Percentiles rank a stretch among this genome's conserved stretches.
Conservation (phyloP, 73 alveolate genomes). For the Tetrahymena thermophila region DNA sequence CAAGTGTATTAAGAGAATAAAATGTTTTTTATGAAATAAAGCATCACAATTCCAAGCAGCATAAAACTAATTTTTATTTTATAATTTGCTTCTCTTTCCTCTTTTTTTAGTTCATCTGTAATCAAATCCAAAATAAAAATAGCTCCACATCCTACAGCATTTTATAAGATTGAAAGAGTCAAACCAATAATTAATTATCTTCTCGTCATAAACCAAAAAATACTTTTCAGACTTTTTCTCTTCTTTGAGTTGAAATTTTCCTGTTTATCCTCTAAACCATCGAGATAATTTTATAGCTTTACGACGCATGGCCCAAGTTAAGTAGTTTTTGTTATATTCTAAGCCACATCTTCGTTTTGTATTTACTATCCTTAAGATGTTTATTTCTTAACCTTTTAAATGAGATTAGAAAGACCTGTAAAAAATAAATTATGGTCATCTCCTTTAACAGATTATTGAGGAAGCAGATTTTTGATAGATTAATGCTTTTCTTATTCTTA, state of each 20-base stretch:
- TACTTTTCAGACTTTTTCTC: not conserved
- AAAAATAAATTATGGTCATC: not conserved
- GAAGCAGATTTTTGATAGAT: not conserved
- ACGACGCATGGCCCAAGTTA: not conserved
- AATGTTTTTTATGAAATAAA: not conserved
- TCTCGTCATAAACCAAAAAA: not conserved
- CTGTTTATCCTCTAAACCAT: not conserved
- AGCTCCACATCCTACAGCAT: not conserved
- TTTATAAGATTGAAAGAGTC: not conserved
- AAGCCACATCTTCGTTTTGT: not conserved
- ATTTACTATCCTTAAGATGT: not conserved
- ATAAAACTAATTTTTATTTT: not conserved
- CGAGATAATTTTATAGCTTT: not conserved
- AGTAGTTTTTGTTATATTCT: not conserved
- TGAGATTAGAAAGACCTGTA: not conserved
- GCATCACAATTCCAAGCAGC: not conserved
- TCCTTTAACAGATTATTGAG: not conserved
- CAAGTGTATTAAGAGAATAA: not conserved
- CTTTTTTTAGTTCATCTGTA: not conserved
- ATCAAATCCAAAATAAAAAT: not conserved
- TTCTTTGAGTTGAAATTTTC: not conserved
- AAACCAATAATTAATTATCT: not conserved
- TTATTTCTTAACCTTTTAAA: not conserved
- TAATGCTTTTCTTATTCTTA: no score
- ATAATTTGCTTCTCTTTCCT: not conserved